Percentiles rank a stretch among this genome's conserved stretches.
These are phyloP conservation scores for Bipolaris zeicola DNA, from an alignment of 2,329 filamentous ascomycete species.

Conservation along the genomic window DNA sequence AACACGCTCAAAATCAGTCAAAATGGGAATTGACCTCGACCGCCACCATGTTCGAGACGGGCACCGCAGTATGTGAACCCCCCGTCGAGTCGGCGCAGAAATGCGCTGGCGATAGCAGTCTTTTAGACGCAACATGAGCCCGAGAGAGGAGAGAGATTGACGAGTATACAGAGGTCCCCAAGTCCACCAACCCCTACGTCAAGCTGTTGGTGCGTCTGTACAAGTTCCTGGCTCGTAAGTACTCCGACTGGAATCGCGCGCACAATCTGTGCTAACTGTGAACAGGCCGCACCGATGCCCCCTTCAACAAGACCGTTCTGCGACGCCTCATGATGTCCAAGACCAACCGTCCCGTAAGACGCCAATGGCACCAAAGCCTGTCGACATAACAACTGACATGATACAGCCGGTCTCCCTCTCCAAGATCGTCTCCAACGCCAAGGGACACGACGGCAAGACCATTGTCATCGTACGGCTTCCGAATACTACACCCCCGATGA, in stretches of 20 bases:
- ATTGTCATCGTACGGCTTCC: conserved; percentile 69
- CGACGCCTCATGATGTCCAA: conserved; percentile 98
- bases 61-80: conserved; percentile 66
- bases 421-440: conserved; percentile 70
- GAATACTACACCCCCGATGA: background rate
- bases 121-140: conserved; percentile 48
- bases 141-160: conserved; percentile 43
- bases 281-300: conserved; percentile 88
- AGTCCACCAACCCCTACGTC: conserved; percentile 98
- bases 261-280: conserved; percentile 33
- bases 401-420: conserved; percentile 78
- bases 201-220: conserved; percentile 98
- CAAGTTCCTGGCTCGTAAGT: conserved; percentile 93
- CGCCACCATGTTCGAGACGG: conserved; percentile 67
- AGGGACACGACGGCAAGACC: conserved; percentile 75
- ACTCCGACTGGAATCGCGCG: conserved; percentile 15
- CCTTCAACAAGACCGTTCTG: conserved; percentile 99
- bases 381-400: conserved; percentile 23
- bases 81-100: conserved; percentile 49
- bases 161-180: conserved; percentile 56
- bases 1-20: conserved; percentile 43
- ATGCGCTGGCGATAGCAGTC: conserved; percentile 48
- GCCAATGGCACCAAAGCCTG: conserved; percentile 1
- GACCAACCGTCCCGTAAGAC: conserved; percentile 76
- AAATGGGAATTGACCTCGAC: conserved; percentile 55